phyloP scores from a whole-genome alignment of 257 asterid species.

The Sherardia arvensis region DNA sequence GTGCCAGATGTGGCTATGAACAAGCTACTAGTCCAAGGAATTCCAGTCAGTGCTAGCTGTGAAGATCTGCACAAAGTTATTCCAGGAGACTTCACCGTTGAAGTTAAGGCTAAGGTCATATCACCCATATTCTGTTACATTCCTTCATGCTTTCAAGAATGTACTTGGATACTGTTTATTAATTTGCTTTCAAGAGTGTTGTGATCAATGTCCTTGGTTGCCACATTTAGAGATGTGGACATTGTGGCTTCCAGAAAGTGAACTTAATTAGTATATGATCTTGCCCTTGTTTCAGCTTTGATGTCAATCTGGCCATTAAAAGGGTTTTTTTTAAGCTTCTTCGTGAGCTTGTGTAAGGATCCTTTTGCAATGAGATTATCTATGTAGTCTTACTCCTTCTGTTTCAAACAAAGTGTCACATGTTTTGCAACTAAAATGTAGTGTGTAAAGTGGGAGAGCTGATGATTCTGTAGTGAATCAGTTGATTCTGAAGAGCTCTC shows the following conservation, averaged over 20 bases:
- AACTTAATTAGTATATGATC: too few species aligned
- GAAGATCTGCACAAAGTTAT: conserved; percentile 56
- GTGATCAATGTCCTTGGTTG: background rate
- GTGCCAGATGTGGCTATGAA: conserved; percentile 31
- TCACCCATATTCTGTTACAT: background rate
- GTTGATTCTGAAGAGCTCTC: too few species aligned
- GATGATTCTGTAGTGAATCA: too few species aligned
- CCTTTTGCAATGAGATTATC: background rate
- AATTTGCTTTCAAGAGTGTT: too few species aligned
- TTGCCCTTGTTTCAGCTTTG: too few species aligned
- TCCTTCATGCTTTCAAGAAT: background rate
- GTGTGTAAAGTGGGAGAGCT: too few species aligned
- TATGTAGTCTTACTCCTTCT: background rate
- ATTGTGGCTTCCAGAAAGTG: background rate
- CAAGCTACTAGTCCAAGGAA: conserved; percentile 68
- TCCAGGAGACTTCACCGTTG: conserved; percentile 58
- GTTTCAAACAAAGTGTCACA: too few species aligned
- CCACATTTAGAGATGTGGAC: background rate
- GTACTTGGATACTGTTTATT: too few species aligned
- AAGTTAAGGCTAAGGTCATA: conserved; percentile 68
- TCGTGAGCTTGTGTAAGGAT: background rate
- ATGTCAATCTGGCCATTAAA: background rate
- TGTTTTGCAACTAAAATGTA: too few species aligned
- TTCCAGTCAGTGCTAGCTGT: conserved; percentile 41
- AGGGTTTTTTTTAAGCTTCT: background rate